Conservation (phyloP, 768 basidiomycete species). For the Rhodotorula graminis region DNA sequence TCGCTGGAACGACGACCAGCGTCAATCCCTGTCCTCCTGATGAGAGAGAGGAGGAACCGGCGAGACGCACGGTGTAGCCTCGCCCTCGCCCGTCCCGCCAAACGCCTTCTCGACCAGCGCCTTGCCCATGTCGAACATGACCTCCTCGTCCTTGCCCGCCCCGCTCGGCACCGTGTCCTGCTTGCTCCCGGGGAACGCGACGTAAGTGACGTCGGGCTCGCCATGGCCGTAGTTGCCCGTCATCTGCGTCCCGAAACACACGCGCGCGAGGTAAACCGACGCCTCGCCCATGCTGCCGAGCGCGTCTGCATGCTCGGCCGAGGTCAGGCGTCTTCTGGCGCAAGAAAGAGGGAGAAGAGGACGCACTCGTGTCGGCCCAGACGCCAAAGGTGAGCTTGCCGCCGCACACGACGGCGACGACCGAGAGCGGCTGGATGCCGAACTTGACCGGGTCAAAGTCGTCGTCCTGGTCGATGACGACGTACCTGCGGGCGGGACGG, state of each 20-base stretch:
- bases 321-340: no score
- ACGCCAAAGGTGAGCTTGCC: conserved; percentile 11
- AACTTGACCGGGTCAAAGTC: background rate
- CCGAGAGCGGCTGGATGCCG: conserved; percentile 9
- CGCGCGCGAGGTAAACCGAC: background rate
- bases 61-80: no score
- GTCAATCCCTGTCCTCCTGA: no score
- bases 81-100: background rate
- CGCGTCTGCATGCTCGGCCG: background rate
- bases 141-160: background rate
- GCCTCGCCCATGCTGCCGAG: conserved; percentile 10
- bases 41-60: no score
- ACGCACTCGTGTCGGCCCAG: conserved; percentile 15
- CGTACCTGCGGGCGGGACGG: background rate
- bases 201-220: conserved; percentile 4
- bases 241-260: background rate
- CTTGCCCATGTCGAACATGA: background rate
- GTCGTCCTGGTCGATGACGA: conserved; percentile 13
- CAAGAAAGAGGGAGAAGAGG: background rate
- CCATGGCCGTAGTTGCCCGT: conserved; percentile 4
- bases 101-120: background rate
- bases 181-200: conserved; percentile 8
- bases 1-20: no score
- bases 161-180: background rate
- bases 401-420: conserved; percentile 14